These are phyloP conservation scores for Eleusine indica DNA, from an alignment of 176 grass and related monocot species.

Conservation along the genomic window DNA sequence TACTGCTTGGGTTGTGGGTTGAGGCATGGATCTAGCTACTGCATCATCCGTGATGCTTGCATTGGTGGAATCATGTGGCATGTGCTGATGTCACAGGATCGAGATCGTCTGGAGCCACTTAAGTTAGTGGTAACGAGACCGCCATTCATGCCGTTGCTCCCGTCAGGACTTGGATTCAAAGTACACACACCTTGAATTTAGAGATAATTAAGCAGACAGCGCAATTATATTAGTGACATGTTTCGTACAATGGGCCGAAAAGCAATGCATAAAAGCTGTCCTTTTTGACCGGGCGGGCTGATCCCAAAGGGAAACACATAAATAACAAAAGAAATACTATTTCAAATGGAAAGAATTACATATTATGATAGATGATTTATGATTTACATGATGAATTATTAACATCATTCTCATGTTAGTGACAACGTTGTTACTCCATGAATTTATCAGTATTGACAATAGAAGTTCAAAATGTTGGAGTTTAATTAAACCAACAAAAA, in stretches of 20 bases:
- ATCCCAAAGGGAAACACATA: neutral
- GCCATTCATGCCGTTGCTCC: neutral
- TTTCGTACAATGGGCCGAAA: neutral
- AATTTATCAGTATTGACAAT: too few species aligned
- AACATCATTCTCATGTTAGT: too few species aligned
- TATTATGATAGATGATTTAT: too few species aligned
- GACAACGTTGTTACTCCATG: too few species aligned
- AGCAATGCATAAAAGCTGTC: neutral
- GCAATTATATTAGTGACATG: neutral
- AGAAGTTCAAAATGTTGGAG: too few species aligned
- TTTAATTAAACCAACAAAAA: too few species aligned
- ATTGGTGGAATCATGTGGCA: neutral
- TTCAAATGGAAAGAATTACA: too few species aligned
- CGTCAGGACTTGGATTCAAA: neutral
- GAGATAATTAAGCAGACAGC: neutral
- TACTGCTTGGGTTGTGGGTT: neutral
- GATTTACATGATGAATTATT: too few species aligned
- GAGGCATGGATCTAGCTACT: neutral
- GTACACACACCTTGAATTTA: neutral
- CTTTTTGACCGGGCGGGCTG: neutral
- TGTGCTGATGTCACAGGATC: neutral
- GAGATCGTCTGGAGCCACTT: neutral
- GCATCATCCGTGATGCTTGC: constrained; percentile 1
- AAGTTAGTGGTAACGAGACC: neutral
- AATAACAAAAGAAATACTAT: neutral